Conservation (phyloP, 2,329 filamentous ascomycete species). For the Magnaporthales sp. region DNA sequence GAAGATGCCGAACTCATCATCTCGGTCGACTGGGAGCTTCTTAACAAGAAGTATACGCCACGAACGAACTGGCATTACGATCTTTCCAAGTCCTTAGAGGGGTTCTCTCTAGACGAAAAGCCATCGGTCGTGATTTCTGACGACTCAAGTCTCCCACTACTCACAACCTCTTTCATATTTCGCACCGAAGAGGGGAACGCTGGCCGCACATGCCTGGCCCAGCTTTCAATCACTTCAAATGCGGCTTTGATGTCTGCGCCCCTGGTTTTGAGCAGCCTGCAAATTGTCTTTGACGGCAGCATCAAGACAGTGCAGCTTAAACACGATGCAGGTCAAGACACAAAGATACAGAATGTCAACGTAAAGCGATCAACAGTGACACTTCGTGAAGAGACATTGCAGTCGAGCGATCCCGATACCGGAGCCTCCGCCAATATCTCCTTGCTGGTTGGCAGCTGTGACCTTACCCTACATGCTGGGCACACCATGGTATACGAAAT, state of each 20-base stretch:
- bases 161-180: constrained; percentile 42
- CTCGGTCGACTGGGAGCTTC: constrained; percentile 56
- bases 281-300: constrained; percentile 47
- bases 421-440: neutral
- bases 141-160: constrained; percentile 21
- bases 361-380: constrained; percentile 4
- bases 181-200: constrained; percentile 49
- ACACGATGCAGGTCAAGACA: constrained; percentile 23
- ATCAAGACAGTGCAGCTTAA: constrained; percentile 45
- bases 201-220: constrained; percentile 48
- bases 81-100: constrained; percentile 46
- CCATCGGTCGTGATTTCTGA: constrained; percentile 43
- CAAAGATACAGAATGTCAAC: constrained; percentile 10
- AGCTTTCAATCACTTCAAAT: constrained; percentile 48
- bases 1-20: constrained; percentile 48
- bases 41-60: constrained; percentile 46
- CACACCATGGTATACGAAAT: constrained; percentile 65
- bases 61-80: constrained; percentile 54
- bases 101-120: constrained; percentile 29
- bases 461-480: constrained; percentile 59
- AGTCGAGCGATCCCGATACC: constrained; percentile 7
- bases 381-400: constrained; percentile 19
- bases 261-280: constrained; percentile 41
- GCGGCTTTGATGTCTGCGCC: constrained; percentile 44
- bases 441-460: constrained; percentile 35